phyloP scores from a whole-genome alignment of 2,329 filamentous ascomycete species.

The Emergomyces pasteurianus region DNA sequence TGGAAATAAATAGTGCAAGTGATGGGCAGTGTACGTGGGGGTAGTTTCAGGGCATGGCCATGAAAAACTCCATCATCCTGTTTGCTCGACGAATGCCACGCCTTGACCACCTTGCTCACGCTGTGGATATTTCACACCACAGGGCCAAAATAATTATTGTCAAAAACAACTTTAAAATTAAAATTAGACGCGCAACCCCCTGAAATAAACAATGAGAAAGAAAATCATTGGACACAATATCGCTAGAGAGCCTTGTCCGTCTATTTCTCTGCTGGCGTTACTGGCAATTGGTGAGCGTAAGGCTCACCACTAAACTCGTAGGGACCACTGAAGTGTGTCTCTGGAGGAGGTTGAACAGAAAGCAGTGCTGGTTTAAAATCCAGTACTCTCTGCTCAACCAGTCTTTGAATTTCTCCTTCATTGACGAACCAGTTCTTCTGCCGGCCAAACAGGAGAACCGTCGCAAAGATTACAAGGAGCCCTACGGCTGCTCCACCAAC shows the following conservation, averaged over 20 bases:
- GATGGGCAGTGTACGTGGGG: not conserved
- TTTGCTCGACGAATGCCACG: too few relatives aligned
- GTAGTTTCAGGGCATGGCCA: not conserved
- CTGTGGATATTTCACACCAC: not conserved
- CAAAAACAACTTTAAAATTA: not conserved
- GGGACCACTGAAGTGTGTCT: not conserved
- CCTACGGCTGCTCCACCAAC: conserved; percentile 6
- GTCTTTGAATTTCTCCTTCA: conserved; percentile 3
- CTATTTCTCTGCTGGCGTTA: conserved; percentile 2
- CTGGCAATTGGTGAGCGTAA: conserved; percentile 5
- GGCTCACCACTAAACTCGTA: conserved; percentile 1
- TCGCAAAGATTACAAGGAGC: conserved; percentile 5
- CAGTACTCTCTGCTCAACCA: not conserved
- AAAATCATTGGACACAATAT: not conserved
- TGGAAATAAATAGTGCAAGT: not conserved
- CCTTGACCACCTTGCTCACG: not conserved
- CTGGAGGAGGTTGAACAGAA: not conserved
- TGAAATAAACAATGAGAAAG: not conserved
- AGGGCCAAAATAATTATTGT: not conserved
- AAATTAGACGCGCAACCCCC: not conserved
- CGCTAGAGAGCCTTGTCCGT: not conserved
- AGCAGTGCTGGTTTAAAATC: not conserved
- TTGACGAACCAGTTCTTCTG: conserved; percentile 7
- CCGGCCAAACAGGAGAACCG: conserved; percentile 5
- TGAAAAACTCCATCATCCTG: too few relatives aligned